Evolutionary conservation across 768 basidiomycete species (phyloP).

Genomic region (Amanita inopinata): DNA sequence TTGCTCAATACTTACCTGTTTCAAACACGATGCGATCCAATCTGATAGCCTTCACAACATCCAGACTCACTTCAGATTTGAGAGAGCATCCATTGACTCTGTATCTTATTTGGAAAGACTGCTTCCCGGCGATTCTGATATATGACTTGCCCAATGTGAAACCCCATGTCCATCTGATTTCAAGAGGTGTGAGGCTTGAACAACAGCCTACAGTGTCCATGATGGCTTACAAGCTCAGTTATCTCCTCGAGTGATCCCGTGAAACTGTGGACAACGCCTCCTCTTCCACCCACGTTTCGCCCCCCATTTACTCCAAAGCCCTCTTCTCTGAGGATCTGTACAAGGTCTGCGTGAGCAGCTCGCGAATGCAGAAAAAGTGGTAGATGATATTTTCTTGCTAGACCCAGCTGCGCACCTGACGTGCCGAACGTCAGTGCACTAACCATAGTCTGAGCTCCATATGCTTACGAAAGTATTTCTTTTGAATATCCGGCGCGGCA

Average conservation of each 20-base stretch:
- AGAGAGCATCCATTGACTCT: constrained; percentile 72
- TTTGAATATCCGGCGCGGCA: constrained; percentile 49
- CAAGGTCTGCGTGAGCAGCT: constrained; percentile 64
- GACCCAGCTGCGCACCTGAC: constrained; percentile 29
- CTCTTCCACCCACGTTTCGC: constrained; percentile 40
- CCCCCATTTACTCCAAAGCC: constrained; percentile 55
- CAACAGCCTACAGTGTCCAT: too few species aligned
- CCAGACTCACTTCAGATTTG: constrained; percentile 60
- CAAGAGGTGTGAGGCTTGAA: too few species aligned
- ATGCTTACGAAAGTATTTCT: constrained; percentile 48
- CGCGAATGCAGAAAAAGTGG: constrained; percentile 79
- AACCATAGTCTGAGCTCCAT: constrained; percentile 25
- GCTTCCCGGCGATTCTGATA: not conserved
- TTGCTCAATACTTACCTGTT: constrained; percentile 40
- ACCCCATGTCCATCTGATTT: constrained; percentile 69
- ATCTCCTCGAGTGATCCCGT: constrained; percentile 60
- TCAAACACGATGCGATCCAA: constrained; percentile 59
- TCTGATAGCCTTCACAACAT: constrained; percentile 43
- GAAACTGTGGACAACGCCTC: constrained; percentile 80
- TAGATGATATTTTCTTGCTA: constrained; percentile 63
- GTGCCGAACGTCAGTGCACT: not conserved
- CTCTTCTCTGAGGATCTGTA: constrained; percentile 52
- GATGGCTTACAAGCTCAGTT: constrained; percentile 45
- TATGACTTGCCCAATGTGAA: constrained; percentile 45
- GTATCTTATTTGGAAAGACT: constrained; percentile 2